Evolutionary conservation across 1,284 basidiomycete species (phyloP), one percentile per base, ranked within the genome.

Genomic region (Malassezia slooffiae): DNA sequence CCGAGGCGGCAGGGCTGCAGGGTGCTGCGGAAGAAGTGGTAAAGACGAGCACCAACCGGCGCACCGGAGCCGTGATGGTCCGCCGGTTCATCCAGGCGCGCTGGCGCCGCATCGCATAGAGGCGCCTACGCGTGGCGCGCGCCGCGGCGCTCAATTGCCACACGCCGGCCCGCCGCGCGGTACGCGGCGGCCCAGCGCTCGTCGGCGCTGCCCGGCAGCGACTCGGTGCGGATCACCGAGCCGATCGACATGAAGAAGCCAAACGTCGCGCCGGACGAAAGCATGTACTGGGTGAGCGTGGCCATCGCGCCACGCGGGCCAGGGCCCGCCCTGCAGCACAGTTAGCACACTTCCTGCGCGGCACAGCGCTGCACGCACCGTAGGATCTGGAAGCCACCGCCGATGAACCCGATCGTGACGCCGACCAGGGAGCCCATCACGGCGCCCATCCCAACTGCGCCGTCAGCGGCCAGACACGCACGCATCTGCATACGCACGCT

Each of bases 211-310:
- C n/a, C 15, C 22, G 38, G 38, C 20, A 30, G 34, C 22, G 46
- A 48, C 28, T 66, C 62, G 10, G 61, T 63, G 33, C 62, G 52
- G 19, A 66, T 45, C 11, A 66, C 62, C 9, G 61, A 58, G 35
- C 62, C 62, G 44, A 66, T 63, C 19, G 59, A 58, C 60, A 62
- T 64, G 52, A 63, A 59, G 50, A 59, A 65, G 22, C 62, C 64
- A 27, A 67, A 67, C 13, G 64, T 67, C 2, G 64, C 64, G 3
- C 52, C 64, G 2, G 58, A 61, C 12, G 58, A 60, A 7, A 56
- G 48, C 64, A 67, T 67, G 47, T 57, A 67, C 40, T 67, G 62
- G 7, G 55, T 50, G 9, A 67, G 47, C 16, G 60, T 63, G 9
- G 52, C 60, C 34, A 66, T 35, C 8, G 57, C 50, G 1, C 62